These are phyloP conservation scores for Xylaria sp. DNA, from an alignment of 2,329 filamentous ascomycete genomes.

Conservation along the genomic window DNA sequence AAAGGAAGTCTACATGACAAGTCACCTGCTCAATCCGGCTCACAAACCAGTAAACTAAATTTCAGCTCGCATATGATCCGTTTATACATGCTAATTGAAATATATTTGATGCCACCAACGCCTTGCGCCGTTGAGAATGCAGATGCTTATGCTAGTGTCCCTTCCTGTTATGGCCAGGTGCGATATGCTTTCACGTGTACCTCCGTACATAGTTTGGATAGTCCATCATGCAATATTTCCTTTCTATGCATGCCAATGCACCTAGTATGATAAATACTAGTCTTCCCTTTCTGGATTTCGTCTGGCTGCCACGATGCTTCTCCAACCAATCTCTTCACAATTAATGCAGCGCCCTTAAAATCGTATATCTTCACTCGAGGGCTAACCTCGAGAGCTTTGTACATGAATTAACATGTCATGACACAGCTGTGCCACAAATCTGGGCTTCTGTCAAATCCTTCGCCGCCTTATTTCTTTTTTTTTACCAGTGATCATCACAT, in stretches of 20 bases:
- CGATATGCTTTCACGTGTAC: conserved; percentile 24
- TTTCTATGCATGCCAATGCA: conserved; percentile 14
- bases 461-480: conserved; percentile 19
- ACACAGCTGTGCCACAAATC: conserved; percentile 3
- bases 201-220: conserved; percentile 12
- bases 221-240: conserved; percentile 9
- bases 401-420: conserved; percentile 18
- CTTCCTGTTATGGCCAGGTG: conserved; percentile 14
- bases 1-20: neutral
- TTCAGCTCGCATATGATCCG: neutral
- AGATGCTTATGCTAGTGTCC: conserved; percentile 30
- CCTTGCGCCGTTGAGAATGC: conserved; percentile 35
- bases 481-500: conserved; percentile 28
- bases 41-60: neutral
- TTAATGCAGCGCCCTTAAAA: conserved; percentile 1
- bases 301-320: neutral
- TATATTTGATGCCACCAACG: conserved; percentile 28
- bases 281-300: neutral
- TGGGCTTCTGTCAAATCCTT: conserved; percentile 1
- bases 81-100: conserved; percentile 9
- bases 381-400: conserved; percentile 1
- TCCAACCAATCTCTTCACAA: neutral
- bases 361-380: neutral
- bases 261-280: conserved; percentile 15
- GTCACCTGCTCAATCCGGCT: neutral